Base-by-base conservation (phyloP, 2,329 filamentous ascomycete genomes). In the Xylaria sp. region DNA sequence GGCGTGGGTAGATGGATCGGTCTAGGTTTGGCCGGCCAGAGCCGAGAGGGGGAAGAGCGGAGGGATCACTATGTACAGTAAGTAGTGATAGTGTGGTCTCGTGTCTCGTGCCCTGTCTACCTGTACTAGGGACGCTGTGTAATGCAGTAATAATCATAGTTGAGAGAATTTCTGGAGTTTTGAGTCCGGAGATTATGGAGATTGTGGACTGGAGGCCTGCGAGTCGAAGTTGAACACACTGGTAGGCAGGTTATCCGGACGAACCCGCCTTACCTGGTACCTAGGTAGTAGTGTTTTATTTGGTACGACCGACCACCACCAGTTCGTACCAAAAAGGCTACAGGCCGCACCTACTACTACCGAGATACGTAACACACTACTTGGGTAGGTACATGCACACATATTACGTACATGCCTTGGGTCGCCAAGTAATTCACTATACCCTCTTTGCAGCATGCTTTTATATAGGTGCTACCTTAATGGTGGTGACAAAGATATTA, bases 161-260 rank as follows among this genome's bases (percentile, higher is more conserved):
- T 20, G 54, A 64, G 37, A 67, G 48, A 48, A 46, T 58, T 57
- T 44, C 44, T 46, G 39, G 41, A 20, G 28, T 58, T 59, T 50
- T 57, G 64, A 67, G 41, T 51, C 51, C 64, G 67, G 56, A 64
- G 67, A 69, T 67, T 67, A 50, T 61, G 60, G 67, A 66, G 67
- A 67, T 66, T 37, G 15, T 48, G 39, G 23, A 28, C 34, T n/a
- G 67, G 67, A 69, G 67, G 67, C 67, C 67, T 69, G 52, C 18
- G 34, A 63, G n/a, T 25, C 34, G 46, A 48, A 25, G 58, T 31
- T 31, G 28, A 37, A n/a, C 28, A n/a, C 10, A 28, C 28, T 28
- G 5, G 28, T 28, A 55, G 25, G 50, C 55, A 31, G n/a, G 13
- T 41, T 41, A 37, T 57, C 55, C 52, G 52, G 54, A 65, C 31